phyloP scores from a whole-genome alignment of 164 flowering plant species.

The Buxus sempervirens region DNA sequence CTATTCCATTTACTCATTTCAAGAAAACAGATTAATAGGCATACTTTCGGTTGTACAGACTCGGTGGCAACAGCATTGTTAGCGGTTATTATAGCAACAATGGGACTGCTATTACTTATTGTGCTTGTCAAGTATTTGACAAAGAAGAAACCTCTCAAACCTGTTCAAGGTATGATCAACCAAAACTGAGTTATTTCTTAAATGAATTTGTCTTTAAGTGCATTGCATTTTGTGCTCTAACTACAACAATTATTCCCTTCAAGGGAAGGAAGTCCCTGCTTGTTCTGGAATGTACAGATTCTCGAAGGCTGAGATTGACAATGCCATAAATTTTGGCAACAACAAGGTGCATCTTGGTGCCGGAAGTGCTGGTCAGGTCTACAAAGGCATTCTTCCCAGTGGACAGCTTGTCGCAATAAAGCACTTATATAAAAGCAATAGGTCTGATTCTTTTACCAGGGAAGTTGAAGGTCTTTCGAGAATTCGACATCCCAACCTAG shows the following conservation, averaged over 20 bases:
- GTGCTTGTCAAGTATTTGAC: conserved; percentile 44
- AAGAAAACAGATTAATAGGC: background rate
- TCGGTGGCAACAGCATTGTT: conserved; percentile 29
- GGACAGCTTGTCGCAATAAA: conserved; percentile 74
- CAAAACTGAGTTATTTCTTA: background rate
- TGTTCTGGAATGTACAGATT: conserved; percentile 69
- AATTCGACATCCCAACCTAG: conserved; percentile 62
- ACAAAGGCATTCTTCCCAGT: conserved; percentile 64
- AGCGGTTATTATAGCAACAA: conserved; percentile 27
- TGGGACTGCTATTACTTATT: conserved; percentile 25
- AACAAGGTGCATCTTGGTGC: conserved; percentile 44
- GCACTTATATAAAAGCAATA: conserved; percentile 48
- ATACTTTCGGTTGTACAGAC: conserved; percentile 27
- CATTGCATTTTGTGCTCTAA: background rate
- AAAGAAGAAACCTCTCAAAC: conserved; percentile 22
- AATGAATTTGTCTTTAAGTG: background rate
- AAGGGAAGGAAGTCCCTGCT: conserved; percentile 19
- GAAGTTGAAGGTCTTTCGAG: conserved; percentile 68
- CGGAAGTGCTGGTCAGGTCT: conserved; percentile 73
- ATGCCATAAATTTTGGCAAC: conserved; percentile 35
- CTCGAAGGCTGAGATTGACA: conserved; percentile 61
- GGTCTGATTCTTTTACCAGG: conserved; percentile 46
- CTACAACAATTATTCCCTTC: conserved; percentile 2
- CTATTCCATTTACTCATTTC: background rate
- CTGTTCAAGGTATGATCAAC: conserved; percentile 12